Base-by-base conservation (phyloP, 768 basidiomycete genomes). In the Trametes sanguinea region DNA sequence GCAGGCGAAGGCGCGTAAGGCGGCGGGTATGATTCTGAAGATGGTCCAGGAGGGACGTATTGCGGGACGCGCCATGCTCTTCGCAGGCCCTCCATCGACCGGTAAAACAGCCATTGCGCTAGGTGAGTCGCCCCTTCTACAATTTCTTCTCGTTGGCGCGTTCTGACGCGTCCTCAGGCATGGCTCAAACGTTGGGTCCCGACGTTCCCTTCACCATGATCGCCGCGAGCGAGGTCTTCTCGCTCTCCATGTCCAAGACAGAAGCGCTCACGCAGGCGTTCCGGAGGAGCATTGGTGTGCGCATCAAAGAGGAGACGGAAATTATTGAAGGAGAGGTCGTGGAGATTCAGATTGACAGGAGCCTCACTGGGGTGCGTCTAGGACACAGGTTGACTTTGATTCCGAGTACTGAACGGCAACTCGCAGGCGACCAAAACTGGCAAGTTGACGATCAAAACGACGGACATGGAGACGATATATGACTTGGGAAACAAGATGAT, bases 401-500 rank as follows among this genome's bases (percentile, higher is more conserved):
- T 33, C 3, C 2, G 16, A 5, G 14, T 47, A 6, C 48, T 30
- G 39, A 33, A 32, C 11, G 11, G 6, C 17, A n/a, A 30, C 33
- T n/a, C 44, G 40, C 68, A 97, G 95, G 94, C 95, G 0, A 97
- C 95, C 4, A 98, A 98, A 78, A 98, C 97, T 2, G 97, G 96
- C 2, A 95, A 97, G 73, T 75, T 98, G 62, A 98, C 97, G 0
- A 90, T 99, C 69, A 98, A 98, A 76, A 96, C 94, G 13, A 97
- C 95, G 2, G 96, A 98, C 74, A 98, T 99, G 97, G 97, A 98
- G 78, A 98, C 97, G 4, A 90, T 99, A 35, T 99, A 99, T 73
- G 97, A 99, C 76, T 83, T 98, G 33, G 97, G 97, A 10, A 93
- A 89, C 52, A 99, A 98, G 83, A 98, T 99, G 97, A 98, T 99